Percentiles rank a stretch among this genome's conserved stretches.
Conservation (phyloP, 805 yeast genomes). For the Ascoidea rubescens region DNA sequence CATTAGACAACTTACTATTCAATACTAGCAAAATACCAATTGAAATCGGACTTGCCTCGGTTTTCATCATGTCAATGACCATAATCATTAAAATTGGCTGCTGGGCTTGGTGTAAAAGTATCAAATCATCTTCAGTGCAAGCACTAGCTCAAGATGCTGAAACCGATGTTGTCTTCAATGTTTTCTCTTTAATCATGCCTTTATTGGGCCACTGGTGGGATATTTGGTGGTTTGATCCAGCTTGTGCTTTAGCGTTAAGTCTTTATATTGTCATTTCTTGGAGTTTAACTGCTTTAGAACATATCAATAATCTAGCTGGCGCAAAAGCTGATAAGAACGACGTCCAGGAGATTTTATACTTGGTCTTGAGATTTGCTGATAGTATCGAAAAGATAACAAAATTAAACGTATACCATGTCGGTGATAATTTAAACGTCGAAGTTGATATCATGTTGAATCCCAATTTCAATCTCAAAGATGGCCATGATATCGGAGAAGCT, state of each 20-base stretch:
- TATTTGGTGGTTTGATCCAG: slow-evolving; percentile 62
- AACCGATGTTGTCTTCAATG: slow-evolving; percentile 64
- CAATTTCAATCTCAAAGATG: slow-evolving; percentile 40
- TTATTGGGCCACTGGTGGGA: slow-evolving; percentile 35
- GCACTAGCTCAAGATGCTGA: slow-evolving; percentile 75
- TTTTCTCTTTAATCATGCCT: slow-evolving; percentile 61
- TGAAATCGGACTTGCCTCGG: slow-evolving; percentile 33
- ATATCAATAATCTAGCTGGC: slow-evolving; percentile 63
- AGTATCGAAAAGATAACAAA: slow-evolving; percentile 50
- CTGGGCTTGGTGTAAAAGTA: slow-evolving; percentile 47
- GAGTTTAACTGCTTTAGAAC: slow-evolving; percentile 53
- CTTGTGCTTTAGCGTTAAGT: slow-evolving; percentile 56
- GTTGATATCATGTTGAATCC: slow-evolving; percentile 53
- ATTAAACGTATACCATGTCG: slow-evolving; percentile 63
- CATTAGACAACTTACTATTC: slow-evolving; percentile 33
- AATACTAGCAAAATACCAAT: slow-evolving; percentile 25
- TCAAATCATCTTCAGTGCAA: slow-evolving; percentile 53
- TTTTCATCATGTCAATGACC: slow-evolving; percentile 48
- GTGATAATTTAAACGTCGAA: slow-evolving; percentile 65
- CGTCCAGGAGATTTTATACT: slow-evolving; percentile 50
- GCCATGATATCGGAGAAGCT: slow-evolving; percentile 73
- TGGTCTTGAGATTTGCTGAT: slow-evolving; percentile 57
- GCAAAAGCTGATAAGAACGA: slow-evolving; percentile 51
- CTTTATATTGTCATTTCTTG: slow-evolving; percentile 50
- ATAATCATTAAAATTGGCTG: slow-evolving; percentile 45